These are phyloP conservation scores for Tilletia setariae DNA, from an alignment of 1,284 basidiomycete genomes.

Conservation along the genomic window DNA sequence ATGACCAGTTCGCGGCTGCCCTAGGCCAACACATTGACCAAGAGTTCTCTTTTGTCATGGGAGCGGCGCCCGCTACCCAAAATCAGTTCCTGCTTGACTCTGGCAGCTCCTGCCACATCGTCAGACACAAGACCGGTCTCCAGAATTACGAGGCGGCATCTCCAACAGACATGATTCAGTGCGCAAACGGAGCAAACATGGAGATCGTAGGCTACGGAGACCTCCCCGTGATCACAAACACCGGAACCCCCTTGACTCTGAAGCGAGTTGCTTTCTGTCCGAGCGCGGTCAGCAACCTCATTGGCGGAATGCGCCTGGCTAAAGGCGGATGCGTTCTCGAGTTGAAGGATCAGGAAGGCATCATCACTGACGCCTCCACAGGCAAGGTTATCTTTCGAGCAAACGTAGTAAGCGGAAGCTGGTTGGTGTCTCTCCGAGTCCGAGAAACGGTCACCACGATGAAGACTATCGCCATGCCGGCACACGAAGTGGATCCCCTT, in stretches of 20 bases:
- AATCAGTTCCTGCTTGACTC: not conserved
- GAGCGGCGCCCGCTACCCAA: not conserved
- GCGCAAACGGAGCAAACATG: not conserved
- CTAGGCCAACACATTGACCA: too few relatives aligned
- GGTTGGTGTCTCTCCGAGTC: not conserved
- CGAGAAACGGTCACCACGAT: not conserved
- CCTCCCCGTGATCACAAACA: not conserved
- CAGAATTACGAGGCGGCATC: not conserved
- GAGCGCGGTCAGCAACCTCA: not conserved
- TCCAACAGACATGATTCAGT: not conserved
- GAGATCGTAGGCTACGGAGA: not conserved
- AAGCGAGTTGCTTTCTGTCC: not conserved
- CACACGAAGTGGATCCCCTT: not conserved
- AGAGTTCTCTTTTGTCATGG: not conserved
- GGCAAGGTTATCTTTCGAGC: not conserved
- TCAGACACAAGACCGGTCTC: not conserved
- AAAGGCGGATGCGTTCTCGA: not conserved
- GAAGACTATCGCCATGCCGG: not conserved
- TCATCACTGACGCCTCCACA: not conserved
- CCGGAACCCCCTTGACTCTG: not conserved
- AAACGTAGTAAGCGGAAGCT: not conserved
- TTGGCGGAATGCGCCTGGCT: conserved; percentile 1
- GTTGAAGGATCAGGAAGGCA: not conserved
- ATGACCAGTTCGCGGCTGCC: too few relatives aligned
- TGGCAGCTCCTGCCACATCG: not conserved